A percentile compares a stretch with the other conserved stretches of the same genome.
phyloP scores from a whole-genome alignment of 257 asterid species.

The Solanum tacnaense region DNA sequence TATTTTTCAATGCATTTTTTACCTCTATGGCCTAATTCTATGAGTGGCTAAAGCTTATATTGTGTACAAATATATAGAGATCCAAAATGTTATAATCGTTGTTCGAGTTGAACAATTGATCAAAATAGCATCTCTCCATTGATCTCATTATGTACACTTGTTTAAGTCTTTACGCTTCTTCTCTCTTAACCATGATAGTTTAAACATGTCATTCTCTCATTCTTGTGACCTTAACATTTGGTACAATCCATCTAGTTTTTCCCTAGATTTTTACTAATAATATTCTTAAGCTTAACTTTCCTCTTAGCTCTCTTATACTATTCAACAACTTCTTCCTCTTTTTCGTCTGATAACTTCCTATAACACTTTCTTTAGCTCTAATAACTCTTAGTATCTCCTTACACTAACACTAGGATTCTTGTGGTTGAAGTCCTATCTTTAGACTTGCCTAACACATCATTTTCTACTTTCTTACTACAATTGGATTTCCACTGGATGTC shows the following conservation, averaged over 20 bases:
- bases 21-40: background rate
- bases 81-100: background rate
- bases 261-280: background rate
- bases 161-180: background rate
- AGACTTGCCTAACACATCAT: background rate
- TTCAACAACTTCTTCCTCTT: background rate
- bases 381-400: background rate
- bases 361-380: background rate
- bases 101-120: background rate
- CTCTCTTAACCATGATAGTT: background rate
- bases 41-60: background rate
- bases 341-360: background rate
- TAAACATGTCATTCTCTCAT: background rate
- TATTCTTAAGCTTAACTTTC: background rate
- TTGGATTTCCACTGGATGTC: background rate
- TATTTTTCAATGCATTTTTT: background rate
- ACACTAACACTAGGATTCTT: background rate
- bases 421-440: background rate
- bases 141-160: background rate
- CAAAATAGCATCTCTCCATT: background rate
- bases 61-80: background rate
- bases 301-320: background rate
- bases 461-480: background rate
- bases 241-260: background rate
- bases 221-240: background rate